Base-by-base conservation (phyloP, 2,329 filamentous ascomycete species). In the Coniella lustricola region DNA sequence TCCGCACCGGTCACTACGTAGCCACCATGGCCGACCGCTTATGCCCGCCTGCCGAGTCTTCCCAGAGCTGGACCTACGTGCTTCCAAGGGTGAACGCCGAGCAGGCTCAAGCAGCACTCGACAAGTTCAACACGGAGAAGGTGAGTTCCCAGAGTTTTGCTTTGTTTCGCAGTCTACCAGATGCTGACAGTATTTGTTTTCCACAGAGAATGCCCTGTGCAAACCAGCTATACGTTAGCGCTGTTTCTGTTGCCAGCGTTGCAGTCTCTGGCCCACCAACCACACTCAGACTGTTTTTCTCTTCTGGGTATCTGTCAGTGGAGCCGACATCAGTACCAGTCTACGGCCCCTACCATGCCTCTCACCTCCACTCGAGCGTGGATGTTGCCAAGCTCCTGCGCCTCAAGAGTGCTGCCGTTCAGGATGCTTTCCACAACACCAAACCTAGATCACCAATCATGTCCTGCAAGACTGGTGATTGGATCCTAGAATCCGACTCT, bases 31-130 rank as follows among this genome's bases (percentile, higher is more conserved):
- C 76, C 12, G 70, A 77, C 55, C 63, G 64, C 54, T 60, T 77
- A 34, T 65, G 59, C 54, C 67, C 68, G 7, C 55, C 65, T 7
- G 54, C 43, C 18, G 67, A 67, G n/a, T 60, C 60, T 34, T 77
- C 77, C 14, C 73, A 81, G 54, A 76, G 77, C 58, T 87, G 84
- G 84, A 84, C 82, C 7, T 80, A 77, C 49, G 77, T 85, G 54
- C 72, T 85, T 46, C 71, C 80, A n/a, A 75, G 72, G 38, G 67
- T 75, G 37, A 72, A 68, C 37, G 75, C 81, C 54, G 62, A 70
- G 32, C 68, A 74, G 17, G 76, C 76, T 4, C 72, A 69, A 56
- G 65, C 65, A 36, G 69, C 72, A 13, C 67, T 85, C 9, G 66
- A 64, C 37, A 68, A 72, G n/a, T 86, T 85, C 65, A 76, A 85